Conservation (phyloP, 2,329 filamentous ascomycete genomes). For the Aureobasidium sp. region DNA sequence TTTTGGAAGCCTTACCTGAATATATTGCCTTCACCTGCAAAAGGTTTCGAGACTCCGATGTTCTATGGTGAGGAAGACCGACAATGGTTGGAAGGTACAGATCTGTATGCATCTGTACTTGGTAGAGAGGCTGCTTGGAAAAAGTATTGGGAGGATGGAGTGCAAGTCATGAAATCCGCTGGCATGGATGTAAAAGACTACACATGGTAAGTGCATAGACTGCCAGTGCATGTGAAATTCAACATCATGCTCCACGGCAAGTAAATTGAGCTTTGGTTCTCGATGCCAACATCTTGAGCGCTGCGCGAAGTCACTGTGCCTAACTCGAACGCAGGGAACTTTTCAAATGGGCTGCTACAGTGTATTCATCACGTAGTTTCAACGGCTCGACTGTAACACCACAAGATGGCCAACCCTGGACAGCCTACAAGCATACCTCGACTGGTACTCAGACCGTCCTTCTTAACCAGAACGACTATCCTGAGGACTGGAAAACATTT, state of each 20-base stretch:
- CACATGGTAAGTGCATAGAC: conserved; percentile 33
- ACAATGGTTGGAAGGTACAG: conserved; percentile 29
- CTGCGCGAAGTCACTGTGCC: not conserved
- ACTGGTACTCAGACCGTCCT: conserved; percentile 27
- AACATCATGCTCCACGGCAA: not conserved
- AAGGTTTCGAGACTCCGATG: conserved; percentile 27
- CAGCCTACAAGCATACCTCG: conserved; percentile 27
- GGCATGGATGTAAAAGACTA: conserved; percentile 30
- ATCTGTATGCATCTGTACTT: conserved; percentile 27
- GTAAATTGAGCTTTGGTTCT: not conserved
- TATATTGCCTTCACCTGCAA: conserved; percentile 26
- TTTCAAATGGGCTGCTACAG: conserved; percentile 46
- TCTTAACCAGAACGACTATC: conserved; percentile 27
- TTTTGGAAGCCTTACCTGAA: conserved; percentile 34
- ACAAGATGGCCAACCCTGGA: conserved; percentile 30
- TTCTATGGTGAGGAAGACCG: conserved; percentile 30
- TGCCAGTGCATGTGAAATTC: not conserved
- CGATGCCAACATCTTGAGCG: not conserved
- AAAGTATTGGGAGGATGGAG: conserved; percentile 30
- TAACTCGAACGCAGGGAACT: conserved; percentile 31
- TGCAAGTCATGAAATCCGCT: conserved; percentile 25
- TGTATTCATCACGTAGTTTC: conserved; percentile 46
- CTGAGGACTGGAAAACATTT: conserved; percentile 31
- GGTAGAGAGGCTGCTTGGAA: conserved; percentile 30
- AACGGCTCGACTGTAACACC: conserved; percentile 34